A percentile compares a stretch with the other conserved stretches of the same genome.
Conservation (phyloP, 192 early-diverging fungal genomes). For the Gonapodya prolifera region DNA sequence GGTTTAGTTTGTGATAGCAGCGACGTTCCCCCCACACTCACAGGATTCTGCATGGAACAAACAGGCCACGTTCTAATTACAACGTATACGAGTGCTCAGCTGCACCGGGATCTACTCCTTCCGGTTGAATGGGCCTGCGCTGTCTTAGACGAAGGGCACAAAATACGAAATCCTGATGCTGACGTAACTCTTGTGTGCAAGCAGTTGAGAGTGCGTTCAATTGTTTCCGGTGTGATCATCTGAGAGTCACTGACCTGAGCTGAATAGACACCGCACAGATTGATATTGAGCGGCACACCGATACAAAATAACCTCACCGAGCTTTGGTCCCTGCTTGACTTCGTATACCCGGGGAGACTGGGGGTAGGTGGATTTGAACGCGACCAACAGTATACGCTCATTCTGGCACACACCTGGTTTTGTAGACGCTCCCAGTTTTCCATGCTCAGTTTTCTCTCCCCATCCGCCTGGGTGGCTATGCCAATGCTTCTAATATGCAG, state of each 20-base stretch:
- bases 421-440: constrained; percentile 64
- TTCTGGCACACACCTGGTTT: background rate
- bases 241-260: background rate
- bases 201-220: constrained; percentile 24
- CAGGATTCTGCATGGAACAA: no score
- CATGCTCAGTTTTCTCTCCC: constrained; percentile 84
- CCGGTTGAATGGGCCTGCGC: constrained; percentile 70
- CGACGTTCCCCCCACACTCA: background rate
- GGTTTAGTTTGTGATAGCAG: background rate
- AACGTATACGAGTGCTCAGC: constrained; percentile 70
- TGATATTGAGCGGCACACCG: constrained; percentile 66
- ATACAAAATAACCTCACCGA: constrained; percentile 73
- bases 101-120: constrained; percentile 55
- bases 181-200: constrained; percentile 65
- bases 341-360: constrained; percentile 60
- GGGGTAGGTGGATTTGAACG: constrained; percentile 23
- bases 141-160: constrained; percentile 92
- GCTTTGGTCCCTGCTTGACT: constrained; percentile 73
- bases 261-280: constrained; percentile 46
- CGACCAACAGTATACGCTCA: background rate
- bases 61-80: constrained; percentile 74
- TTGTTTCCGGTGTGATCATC: background rate
- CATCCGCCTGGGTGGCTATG: constrained; percentile 82
- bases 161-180: constrained; percentile 89
- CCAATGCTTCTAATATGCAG: constrained; percentile 77